Conservation (phyloP, 371 early-diverging fungal genomes). For the Mucor indicus region DNA sequence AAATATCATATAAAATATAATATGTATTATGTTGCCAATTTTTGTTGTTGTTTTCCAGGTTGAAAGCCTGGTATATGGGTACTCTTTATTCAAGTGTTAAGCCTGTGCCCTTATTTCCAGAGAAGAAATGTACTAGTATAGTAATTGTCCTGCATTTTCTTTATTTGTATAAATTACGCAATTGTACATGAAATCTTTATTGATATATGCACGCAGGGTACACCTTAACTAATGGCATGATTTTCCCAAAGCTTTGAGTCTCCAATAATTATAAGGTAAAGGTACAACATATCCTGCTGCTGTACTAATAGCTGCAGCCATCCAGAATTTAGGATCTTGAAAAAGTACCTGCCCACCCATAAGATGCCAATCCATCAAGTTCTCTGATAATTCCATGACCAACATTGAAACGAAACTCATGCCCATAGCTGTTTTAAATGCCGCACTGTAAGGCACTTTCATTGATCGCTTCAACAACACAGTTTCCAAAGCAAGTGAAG, state of each 20-base stretch:
- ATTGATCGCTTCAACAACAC: constrained; percentile 41
- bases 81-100: no score
- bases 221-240: constrained; percentile 39
- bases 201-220: no score
- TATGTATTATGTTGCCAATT: no score
- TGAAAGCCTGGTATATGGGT: no score
- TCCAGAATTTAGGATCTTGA: constrained; percentile 48
- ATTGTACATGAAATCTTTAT: no score
- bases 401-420: constrained; percentile 60
- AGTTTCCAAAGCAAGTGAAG: constrained; percentile 51
- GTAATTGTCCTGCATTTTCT: no score
- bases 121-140: no score
- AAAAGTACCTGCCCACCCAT: constrained; percentile 50
- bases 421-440: constrained; percentile 55
- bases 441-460: constrained; percentile 29
- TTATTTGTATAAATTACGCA: no score
- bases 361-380: constrained; percentile 49
- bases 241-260: constrained; percentile 48
- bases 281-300: constrained; percentile 51
- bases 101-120: no score
- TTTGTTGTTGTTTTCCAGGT: no score
- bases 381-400: constrained; percentile 56
- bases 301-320: constrained; percentile 38
- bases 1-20: no score
- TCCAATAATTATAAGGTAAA: constrained; percentile 57